These are phyloP conservation scores for Avena atlantica DNA, from an alignment of 176 grass and related monocot genomes.

Conservation along the genomic window DNA sequence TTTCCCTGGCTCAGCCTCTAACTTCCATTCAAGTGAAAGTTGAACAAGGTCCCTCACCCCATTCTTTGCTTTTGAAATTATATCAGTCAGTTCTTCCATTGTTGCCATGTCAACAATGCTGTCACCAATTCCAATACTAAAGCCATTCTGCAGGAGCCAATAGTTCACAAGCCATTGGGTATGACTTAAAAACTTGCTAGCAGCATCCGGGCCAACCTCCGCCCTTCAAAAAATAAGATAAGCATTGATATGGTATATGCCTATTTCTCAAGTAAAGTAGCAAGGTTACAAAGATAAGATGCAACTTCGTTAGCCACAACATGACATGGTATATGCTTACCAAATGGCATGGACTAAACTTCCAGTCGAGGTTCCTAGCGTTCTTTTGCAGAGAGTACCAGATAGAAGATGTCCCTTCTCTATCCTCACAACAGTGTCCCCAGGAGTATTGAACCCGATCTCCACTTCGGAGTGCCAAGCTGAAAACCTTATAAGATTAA, in stretches of 20 bases:
- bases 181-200: conserved; percentile 88
- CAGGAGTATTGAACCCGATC: conserved; percentile 78
- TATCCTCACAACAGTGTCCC: conserved; percentile 87
- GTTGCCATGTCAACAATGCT: conserved; percentile 87
- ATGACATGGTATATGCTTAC: conserved; percentile 44
- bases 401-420: conserved; percentile 89
- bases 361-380: conserved; percentile 70
- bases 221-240: conserved; percentile 59
- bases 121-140: conserved; percentile 94
- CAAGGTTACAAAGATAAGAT: conserved; percentile 5
- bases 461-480: conserved; percentile 79
- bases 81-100: conserved; percentile 83
- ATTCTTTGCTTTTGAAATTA: conserved; percentile 80
- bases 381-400: conserved; percentile 88
- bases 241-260: background rate
- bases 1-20: conserved; percentile 81
- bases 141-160: conserved; percentile 83
- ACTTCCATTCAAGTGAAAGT: conserved; percentile 54
- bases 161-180: conserved; percentile 97
- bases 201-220: conserved; percentile 91
- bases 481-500: conserved; percentile 81
- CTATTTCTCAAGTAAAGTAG: background rate
- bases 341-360: conserved; percentile 90
- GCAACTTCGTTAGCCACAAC: conserved; percentile 16
- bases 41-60: conserved; percentile 86